phyloP scores from a whole-genome alignment of 352 stramenopile genomes.

The Pythium diclinum region DNA sequence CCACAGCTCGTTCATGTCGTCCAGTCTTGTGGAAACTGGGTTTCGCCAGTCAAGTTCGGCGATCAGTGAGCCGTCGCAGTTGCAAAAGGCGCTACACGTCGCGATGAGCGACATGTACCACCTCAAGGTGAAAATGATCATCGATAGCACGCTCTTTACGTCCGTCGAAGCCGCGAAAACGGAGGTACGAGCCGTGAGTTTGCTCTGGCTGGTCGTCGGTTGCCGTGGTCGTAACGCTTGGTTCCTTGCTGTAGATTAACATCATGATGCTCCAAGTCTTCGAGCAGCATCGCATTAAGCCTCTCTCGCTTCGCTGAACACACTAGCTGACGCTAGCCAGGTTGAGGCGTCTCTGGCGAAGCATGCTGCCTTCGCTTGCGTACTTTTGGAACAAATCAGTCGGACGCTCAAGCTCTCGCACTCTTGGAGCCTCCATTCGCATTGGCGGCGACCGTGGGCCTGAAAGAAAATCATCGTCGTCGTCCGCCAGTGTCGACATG shows the following conservation, averaged over 20 bases:
- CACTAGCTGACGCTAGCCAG: background rate
- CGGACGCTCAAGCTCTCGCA: background rate
- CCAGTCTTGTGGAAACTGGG: background rate
- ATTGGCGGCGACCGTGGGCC: conserved; percentile 1
- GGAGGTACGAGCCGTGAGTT: conserved; percentile 34
- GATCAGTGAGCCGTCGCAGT: background rate
- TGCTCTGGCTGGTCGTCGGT: background rate
- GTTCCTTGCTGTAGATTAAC: conserved; percentile 42
- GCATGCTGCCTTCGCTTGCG: conserved; percentile 26
- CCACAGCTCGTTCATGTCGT: background rate
- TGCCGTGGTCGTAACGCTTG: background rate
- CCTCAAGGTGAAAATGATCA: conserved; percentile 56
- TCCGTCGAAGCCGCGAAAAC: conserved; percentile 61
- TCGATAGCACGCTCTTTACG: conserved; percentile 50
- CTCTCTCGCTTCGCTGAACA: conserved; percentile 6
- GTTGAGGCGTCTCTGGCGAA: conserved; percentile 23
- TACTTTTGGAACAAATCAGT: conserved; percentile 23
- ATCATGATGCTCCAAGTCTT: conserved; percentile 57
- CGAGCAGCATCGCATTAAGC: conserved; percentile 38
- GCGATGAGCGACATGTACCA: conserved; percentile 36
- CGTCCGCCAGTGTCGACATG: background rate
- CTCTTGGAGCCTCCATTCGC: conserved; percentile 5
- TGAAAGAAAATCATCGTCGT: background rate
- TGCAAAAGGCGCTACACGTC: conserved; percentile 21
- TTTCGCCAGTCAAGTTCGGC: conserved; percentile 19